Percentiles rank a stretch among this genome's conserved stretches.
Conservation (phyloP, 78 protist genomes). For the Emiliania huxleyi region DNA sequence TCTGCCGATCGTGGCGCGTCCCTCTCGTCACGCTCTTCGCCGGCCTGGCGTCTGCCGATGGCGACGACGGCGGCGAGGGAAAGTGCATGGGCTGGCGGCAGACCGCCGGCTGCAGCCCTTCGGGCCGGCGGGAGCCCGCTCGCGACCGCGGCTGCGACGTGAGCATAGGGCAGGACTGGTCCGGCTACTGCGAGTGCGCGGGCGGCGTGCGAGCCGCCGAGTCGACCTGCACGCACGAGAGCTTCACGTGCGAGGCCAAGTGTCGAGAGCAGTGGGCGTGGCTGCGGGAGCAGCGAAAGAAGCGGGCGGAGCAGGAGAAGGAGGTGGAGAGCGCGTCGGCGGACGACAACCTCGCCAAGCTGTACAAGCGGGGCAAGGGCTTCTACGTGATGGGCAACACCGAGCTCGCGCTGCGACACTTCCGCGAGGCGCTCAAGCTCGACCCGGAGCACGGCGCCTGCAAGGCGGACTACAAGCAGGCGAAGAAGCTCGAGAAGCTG, state of each 20-base stretch:
- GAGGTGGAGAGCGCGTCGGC: not conserved
- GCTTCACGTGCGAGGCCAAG: not conserved
- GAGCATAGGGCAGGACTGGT: not conserved
- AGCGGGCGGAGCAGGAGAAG: no score
- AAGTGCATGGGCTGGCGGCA: not conserved
- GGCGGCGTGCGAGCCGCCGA: not conserved
- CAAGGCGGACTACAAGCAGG: constrained; percentile 14
- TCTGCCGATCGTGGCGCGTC: no score
- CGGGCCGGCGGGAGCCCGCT: not conserved
- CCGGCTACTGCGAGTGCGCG: not conserved
- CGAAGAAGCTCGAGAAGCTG: not conserved
- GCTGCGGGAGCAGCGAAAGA: not conserved
- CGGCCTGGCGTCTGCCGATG: no score
- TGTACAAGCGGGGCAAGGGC: not conserved
- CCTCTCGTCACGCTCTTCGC: no score
- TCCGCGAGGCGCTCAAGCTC: constrained; percentile 18
- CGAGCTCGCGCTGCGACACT: constrained; percentile 21
- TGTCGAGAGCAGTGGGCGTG: not conserved
- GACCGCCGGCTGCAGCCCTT: not conserved
- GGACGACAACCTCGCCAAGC: not conserved
- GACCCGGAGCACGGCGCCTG: not conserved
- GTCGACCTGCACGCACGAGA: not conserved
- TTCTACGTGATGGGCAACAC: constrained; percentile 16
- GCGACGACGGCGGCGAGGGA: no score
- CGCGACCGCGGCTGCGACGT: not conserved